phyloP scores from a whole-genome alignment of 2,329 filamentous ascomycete species.

The Pyrenochaeta sp. region DNA sequence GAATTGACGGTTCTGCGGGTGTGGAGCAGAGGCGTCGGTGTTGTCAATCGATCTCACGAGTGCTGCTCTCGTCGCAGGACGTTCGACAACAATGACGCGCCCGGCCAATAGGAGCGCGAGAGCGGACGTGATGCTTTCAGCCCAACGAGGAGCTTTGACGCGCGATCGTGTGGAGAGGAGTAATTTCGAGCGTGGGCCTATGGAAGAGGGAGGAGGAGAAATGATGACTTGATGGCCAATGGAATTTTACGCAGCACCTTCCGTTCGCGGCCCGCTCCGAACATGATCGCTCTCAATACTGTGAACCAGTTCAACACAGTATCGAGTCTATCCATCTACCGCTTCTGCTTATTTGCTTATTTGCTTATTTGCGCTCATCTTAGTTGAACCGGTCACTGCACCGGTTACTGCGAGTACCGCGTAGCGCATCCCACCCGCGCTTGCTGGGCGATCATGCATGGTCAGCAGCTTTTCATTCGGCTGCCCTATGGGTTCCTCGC shows the following conservation, averaged over 20 bases:
- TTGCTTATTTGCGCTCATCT: not conserved
- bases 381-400: not conserved
- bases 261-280: slow-evolving; percentile 1
- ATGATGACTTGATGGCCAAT: not conserved
- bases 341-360: not conserved
- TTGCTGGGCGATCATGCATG: slow-evolving; percentile 28
- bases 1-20: slow-evolving; percentile 15
- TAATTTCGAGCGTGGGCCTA: not conserved
- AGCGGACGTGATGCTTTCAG: slow-evolving; percentile 1
- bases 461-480: slow-evolving; percentile 31
- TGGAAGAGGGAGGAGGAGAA: slow-evolving; percentile 1
- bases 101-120: slow-evolving; percentile 23
- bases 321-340: not conserved
- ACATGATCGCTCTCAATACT: not conserved
- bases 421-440: not conserved
- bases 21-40: slow-evolving; percentile 14
- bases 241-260: not conserved
- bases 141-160: not conserved
- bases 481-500: slow-evolving; percentile 34
- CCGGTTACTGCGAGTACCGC: not conserved
- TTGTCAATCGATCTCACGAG: slow-evolving; percentile 17
- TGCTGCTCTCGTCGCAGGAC: slow-evolving; percentile 9
- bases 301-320: not conserved
- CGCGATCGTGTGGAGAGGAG: slow-evolving; percentile 3
- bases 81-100: slow-evolving; percentile 23